Evolutionary conservation across 2,329 filamentous ascomycete species (phyloP).

Genomic region (Aspergillus quadrilineatus): DNA sequence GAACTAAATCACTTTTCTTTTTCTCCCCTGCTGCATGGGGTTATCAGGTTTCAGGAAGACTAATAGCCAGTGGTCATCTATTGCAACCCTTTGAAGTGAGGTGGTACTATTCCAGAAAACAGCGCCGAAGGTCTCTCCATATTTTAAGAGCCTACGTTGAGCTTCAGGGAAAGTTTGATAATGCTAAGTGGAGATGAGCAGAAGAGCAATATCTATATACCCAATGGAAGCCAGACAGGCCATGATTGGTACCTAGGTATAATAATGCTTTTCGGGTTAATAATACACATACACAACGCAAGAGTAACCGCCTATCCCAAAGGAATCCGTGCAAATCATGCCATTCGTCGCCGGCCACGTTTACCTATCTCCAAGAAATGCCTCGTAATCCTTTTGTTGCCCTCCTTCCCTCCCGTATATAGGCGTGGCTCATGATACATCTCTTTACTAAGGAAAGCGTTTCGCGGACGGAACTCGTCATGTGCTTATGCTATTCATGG

Average conservation of each 20-base stretch:
- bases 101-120: too few relatives aligned
- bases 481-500: constrained; percentile 44
- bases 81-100: too few relatives aligned
- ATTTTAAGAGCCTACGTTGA: too few relatives aligned
- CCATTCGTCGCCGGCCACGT: constrained; percentile 16
- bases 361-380: constrained; percentile 17
- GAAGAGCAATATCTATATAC: not conserved
- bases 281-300: constrained; percentile 5
- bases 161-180: too few relatives aligned
- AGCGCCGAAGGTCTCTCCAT: too few relatives aligned
- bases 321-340: constrained; percentile 13
- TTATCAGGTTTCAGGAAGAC: too few relatives aligned
- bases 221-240: not conserved
- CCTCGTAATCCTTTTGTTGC: constrained; percentile 12
- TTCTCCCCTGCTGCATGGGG: too few relatives aligned
- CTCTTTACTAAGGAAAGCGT: constrained; percentile 19
- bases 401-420: constrained; percentile 17
- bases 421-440: constrained; percentile 19
- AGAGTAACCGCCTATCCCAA: not conserved
- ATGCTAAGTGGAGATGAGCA: too few relatives aligned
- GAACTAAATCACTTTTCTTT: too few relatives aligned
- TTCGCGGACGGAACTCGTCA: constrained; percentile 12
- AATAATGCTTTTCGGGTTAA: not conserved
- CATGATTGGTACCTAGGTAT: not conserved
- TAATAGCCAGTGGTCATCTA: too few relatives aligned